Evolutionary conservation across 164 flowering plant species (phyloP).

Genomic region (Stephania japonica): DNA sequence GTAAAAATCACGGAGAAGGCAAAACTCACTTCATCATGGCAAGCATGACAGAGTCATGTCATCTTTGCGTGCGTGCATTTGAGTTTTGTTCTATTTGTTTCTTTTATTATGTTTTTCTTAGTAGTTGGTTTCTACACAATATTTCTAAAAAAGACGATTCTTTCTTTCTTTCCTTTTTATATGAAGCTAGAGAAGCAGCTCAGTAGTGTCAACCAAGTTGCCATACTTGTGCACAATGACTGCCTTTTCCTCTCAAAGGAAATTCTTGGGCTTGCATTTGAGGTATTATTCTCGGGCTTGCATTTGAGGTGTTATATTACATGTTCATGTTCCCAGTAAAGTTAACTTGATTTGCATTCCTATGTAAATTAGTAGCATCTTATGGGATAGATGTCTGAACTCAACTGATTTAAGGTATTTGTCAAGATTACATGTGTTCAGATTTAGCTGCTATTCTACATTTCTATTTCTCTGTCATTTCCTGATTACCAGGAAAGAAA

Average conservation of each 20-base stretch:
- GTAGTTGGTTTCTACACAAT: background rate
- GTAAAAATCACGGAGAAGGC: no score
- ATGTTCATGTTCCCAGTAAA: background rate
- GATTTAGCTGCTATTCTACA: no score
- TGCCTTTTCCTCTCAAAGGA: slow-evolving; percentile 78
- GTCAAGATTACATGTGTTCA: no score
- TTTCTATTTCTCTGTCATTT: no score
- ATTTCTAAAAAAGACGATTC: no score
- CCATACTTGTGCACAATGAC: slow-evolving; percentile 87
- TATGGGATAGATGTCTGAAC: background rate
- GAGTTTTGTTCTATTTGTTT: background rate
- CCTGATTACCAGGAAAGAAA: background rate
- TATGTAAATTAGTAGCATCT: background rate
- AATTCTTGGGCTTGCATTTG: slow-evolving; percentile 86
- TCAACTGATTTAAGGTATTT: no score
- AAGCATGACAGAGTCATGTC: no score
- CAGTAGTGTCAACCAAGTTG: slow-evolving; percentile 70
- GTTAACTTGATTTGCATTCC: background rate
- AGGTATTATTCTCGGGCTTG: slow-evolving; percentile 50
- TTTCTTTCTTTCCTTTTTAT: slow-evolving; percentile 14
- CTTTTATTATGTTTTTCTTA: background rate
- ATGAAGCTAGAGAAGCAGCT: slow-evolving; percentile 90
- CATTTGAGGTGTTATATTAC: background rate
- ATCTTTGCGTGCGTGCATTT: background rate
- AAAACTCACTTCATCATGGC: no score